Percentiles rank a stretch among this genome's conserved stretches.
phyloP scores from a whole-genome alignment of 1,284 basidiomycete genomes.

The Ustilago shanxiensis region DNA sequence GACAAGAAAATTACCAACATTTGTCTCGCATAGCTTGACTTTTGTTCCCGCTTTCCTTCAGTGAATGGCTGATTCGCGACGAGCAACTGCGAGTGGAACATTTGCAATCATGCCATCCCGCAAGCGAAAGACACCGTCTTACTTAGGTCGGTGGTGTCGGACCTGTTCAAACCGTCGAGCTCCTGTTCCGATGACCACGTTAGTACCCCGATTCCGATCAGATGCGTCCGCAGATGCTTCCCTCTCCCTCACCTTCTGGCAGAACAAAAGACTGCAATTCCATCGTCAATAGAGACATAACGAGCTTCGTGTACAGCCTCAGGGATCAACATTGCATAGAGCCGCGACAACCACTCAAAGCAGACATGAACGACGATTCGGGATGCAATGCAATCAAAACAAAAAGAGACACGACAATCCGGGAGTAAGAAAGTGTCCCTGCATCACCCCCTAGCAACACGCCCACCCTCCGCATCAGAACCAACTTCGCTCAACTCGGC shows the following conservation, averaged over 20 bases:
- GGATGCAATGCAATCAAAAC: conserved; percentile 7
- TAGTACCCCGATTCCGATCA: neutral
- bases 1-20: neutral
- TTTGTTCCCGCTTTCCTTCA: neutral
- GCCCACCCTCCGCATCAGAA: conserved; percentile 21
- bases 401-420: neutral
- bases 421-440: neutral
- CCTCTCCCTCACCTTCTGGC: neutral
- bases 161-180: neutral
- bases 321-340: neutral
- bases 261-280: too few relatives aligned
- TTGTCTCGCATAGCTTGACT: neutral
- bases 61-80: neutral
- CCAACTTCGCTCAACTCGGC: conserved; percentile 40
- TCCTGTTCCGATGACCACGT: neutral
- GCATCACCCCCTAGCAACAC: neutral
- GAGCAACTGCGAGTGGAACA: neutral
- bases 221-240: neutral
- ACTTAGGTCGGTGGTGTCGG: neutral
- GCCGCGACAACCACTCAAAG: neutral
- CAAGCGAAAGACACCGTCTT: conserved; percentile 2
- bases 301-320: neutral
- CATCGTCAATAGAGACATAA: too few relatives aligned
- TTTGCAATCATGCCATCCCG: neutral
- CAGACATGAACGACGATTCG: neutral